These are phyloP conservation scores for Xylaria castorea DNA, from an alignment of 495 filamentous ascomycete species.

Conservation along the genomic window DNA sequence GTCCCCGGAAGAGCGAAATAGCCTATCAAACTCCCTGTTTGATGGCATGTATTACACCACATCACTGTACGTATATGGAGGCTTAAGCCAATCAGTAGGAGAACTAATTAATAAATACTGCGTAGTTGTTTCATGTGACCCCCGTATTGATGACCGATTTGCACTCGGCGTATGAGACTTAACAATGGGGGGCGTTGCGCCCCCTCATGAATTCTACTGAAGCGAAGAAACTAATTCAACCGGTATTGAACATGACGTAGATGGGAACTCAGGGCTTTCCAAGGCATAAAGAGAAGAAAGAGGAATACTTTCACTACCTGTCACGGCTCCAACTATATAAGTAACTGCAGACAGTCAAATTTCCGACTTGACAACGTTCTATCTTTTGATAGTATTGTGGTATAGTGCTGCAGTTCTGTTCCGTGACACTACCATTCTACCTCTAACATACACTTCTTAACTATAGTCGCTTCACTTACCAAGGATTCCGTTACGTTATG, in stretches of 20 bases:
- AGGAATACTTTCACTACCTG: not conserved
- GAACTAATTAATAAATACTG: not conserved
- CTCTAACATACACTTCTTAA: not conserved
- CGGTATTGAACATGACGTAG: not conserved
- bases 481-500: not conserved
- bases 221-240: not conserved
- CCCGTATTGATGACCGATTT: not conserved
- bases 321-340: no score
- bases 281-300: not conserved
- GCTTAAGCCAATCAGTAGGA: not conserved
- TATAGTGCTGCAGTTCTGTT: no score
- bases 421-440: not conserved
- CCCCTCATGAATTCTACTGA: not conserved
- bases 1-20: no score
- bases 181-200: not conserved
- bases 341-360: no score
- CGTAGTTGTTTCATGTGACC: not conserved
- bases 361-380: no score
- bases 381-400: no score
- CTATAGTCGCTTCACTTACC: not conserved
- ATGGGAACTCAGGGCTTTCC: not conserved
- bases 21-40: not conserved
- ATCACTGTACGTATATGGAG: not conserved
- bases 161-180: not conserved
- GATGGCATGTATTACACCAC: not conserved